Evolutionary conservation across 805 yeast genomes (phyloP), one percentile per base, ranked within the genome.

Genomic region (Wickerhamiella azyma): DNA sequence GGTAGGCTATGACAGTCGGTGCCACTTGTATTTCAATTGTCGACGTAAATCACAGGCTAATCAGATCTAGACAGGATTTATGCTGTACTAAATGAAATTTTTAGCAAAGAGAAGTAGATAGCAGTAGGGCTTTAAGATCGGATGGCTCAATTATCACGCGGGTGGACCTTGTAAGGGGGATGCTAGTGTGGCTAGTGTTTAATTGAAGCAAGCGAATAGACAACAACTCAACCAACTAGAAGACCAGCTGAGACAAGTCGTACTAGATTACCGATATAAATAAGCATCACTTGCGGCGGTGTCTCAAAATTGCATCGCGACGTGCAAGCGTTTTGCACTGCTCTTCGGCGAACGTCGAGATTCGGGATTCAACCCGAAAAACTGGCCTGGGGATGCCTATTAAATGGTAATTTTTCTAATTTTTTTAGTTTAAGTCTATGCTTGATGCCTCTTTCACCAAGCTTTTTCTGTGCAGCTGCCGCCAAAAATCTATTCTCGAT

Each of bases 161-260:
- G 5, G 13, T 11, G 9, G 24, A 26, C 28, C 14, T 16, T 6
- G 41, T 16, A 33, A 5, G 17, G 17, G 17, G 16, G 32, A 39
- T 39, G 16, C 14, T 28, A 26, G 41, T 39, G 26, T 26, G 41
- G 41, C 26, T 19, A 19, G 26, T 21, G 17, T 39, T 19, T 39
- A 26, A 26, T 39, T 28, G 16, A 14, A 39, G 41, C 28, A 26
- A 30, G 16, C 24, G 7, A 7, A 7, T 5, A 21, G 14, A 39
- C 33, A 24, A 13, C 17, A 26, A 16, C 26, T 39, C 33, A 26
- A 39, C 28, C 14, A 39, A 26, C 41, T 26, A 32, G 21, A 39
- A 26, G 33, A 33, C 32, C 41, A 40, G 24, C 44, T 41, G 44
- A 41, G 26, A 41, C 44, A 17, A 26, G 14, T n/a, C 29, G 38